These are phyloP conservation scores for Yamadazyma olivae DNA, from an alignment of 805 yeast species.

Conservation along the genomic window DNA sequence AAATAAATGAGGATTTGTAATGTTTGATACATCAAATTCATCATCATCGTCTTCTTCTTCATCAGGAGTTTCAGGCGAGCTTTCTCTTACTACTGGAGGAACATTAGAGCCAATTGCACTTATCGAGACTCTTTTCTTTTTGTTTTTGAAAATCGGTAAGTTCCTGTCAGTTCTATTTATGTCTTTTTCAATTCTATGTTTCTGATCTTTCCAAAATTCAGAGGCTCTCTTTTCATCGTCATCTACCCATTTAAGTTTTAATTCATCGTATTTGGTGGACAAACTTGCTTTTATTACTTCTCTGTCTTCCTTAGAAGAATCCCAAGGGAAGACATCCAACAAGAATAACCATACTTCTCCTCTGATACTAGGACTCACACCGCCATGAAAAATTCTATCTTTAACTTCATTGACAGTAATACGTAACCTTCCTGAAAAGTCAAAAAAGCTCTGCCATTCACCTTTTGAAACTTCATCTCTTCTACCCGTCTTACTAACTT, in stretches of 20 bases:
- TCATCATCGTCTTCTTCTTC: slow-evolving; percentile 34
- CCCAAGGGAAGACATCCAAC: slow-evolving; percentile 87
- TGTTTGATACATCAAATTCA: slow-evolving; percentile 58
- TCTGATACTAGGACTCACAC: slow-evolving; percentile 58
- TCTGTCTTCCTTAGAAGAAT: slow-evolving; percentile 69
- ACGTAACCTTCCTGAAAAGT: slow-evolving; percentile 67
- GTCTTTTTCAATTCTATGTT: slow-evolving; percentile 87
- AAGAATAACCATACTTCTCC: slow-evolving; percentile 83
- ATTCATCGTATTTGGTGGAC: slow-evolving; percentile 56
- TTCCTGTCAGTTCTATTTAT: slow-evolving; percentile 88
- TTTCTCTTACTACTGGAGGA: slow-evolving; percentile 17
- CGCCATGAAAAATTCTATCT: slow-evolving; percentile 87
- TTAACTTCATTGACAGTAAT: slow-evolving; percentile 78
- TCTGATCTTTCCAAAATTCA: slow-evolving; percentile 86
- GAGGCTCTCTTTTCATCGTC: slow-evolving; percentile 48
- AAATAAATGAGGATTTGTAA: slow-evolving; percentile 73
- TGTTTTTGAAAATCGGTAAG: slow-evolving; percentile 53
- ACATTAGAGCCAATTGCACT: slow-evolving; percentile 11
- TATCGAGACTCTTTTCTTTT: slow-evolving; percentile 29
- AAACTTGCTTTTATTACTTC: slow-evolving; percentile 53
- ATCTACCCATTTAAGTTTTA: slow-evolving; percentile 67
- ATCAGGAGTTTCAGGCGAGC: slow-evolving; percentile 35
- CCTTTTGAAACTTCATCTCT: slow-evolving; percentile 60
- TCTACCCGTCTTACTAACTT: slow-evolving; percentile 60
- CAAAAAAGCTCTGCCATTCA: slow-evolving; percentile 88